Base-by-base conservation (phyloP, 2,329 filamentous ascomycete genomes). In the Scedosporium aurantiacum region DNA sequence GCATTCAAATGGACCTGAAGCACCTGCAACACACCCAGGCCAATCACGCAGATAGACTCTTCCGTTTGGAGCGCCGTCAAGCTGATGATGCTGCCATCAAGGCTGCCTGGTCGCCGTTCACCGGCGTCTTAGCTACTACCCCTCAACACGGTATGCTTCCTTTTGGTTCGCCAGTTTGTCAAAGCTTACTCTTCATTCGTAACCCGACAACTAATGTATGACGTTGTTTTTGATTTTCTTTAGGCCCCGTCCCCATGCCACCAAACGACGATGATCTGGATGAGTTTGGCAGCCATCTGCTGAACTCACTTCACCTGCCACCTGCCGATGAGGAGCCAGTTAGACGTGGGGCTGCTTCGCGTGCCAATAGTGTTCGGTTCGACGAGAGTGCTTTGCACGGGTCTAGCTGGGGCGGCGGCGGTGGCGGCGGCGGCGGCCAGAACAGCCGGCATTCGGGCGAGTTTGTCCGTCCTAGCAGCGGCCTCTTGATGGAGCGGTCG, bases 301-400 rank as follows among this genome's bases (percentile, higher is more conserved):
- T 96, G 57, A 88, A 87, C 59, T 90, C 89, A 60, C 81, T 97
- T 62, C 90, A 92, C 63, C 79, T 97, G 5, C 93, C 96, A 1
- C 74, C 76, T 65, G 82, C 87, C 4, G 92, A 96, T 64, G 91
- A 97, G 64, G 89, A 92, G 70, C 89, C 89, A 37, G 86, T 91
- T 62, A 85, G 91, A 43, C 84, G 93, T 65, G 90, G 94, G 60
- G 90, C 90, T 21, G 88, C 91, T 18, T 99, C 94, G 18, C 84
- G 94, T 67, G 93, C 94, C 57, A 97, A 97, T 71, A 97, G 94
- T 70, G 94, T 99, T 67, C 89, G 94, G 43, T 99, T 99, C 69
- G 94, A 97, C 70, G 93, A 97, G 72, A 96, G 91, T 70, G 92
- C 93, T 14, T 85, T 96, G 67, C 91, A 96, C 68, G 89, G 90